Evolutionary conservation across 2,329 filamentous ascomycete genomes (phyloP).

Genomic region (Alternaria alternata): DNA sequence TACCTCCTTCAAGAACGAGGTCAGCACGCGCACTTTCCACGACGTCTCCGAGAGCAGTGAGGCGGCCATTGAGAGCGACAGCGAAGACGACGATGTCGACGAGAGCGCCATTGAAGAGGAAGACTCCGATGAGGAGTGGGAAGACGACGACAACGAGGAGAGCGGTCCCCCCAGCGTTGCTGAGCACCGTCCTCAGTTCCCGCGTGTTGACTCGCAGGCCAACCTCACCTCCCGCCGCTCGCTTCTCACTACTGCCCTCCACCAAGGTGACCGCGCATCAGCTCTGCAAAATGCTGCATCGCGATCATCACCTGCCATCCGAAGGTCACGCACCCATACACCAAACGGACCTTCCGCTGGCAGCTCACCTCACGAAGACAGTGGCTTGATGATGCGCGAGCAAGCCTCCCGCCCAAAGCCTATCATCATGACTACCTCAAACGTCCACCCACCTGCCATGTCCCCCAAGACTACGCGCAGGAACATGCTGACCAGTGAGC

Average conservation of each 20-base stretch:
- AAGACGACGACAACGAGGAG: slow-evolving; percentile 75
- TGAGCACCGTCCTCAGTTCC: slow-evolving; percentile 77
- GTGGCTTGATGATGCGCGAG: slow-evolving; percentile 66
- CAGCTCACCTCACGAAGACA: slow-evolving; percentile 62
- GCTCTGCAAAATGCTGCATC: slow-evolving; percentile 73
- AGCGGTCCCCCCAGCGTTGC: slow-evolving; percentile 85
- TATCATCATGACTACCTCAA: slow-evolving; percentile 76
- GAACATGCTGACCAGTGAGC: slow-evolving; percentile 85
- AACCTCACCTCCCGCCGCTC: slow-evolving; percentile 87
- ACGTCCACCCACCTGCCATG: slow-evolving; percentile 75
- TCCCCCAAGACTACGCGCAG: slow-evolving; percentile 91
- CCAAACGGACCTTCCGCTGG: slow-evolving; percentile 73
- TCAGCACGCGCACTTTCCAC: slow-evolving; percentile 71
- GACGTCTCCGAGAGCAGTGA: slow-evolving; percentile 65
- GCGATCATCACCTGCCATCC: slow-evolving; percentile 62
- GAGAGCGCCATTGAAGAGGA: slow-evolving; percentile 71
- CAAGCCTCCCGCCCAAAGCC: slow-evolving; percentile 76
- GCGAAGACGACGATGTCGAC: slow-evolving; percentile 66
- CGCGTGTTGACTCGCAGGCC: slow-evolving; percentile 86
- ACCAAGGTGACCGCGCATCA: slow-evolving; percentile 76
- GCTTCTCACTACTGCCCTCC: slow-evolving; percentile 87
- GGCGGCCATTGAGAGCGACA: slow-evolving; percentile 66
- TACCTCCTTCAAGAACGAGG: slow-evolving; percentile 80
- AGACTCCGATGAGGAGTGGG: slow-evolving; percentile 60
- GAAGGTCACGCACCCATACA: slow-evolving; percentile 69